Base-by-base conservation (phyloP, 345 rosid genomes). In the Arabis hirsuta region DNA sequence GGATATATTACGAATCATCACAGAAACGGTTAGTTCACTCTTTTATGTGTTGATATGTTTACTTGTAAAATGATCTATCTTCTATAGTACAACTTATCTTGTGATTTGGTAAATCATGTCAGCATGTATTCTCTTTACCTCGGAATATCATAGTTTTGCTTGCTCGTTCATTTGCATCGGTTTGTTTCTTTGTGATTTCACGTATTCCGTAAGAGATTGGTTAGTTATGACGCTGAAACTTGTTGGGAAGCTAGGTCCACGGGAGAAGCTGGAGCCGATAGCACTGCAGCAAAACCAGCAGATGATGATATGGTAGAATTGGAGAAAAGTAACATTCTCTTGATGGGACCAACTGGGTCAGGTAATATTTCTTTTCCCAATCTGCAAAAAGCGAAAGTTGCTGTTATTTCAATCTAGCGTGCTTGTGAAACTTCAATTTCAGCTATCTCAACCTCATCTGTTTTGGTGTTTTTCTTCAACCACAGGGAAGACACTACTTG, bases 291-390 rank as follows among this genome's bases (percentile, higher is more conserved):
- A 19, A 85, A 85, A 73, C 64, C 76, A 70, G 62, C 78, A 68
- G 92, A 88, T 62, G 94, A 90, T 70, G 98, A 88, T 65, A 62
- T 61, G 51, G 99, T 96, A 71, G 99, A 96, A 82, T 89, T 96
- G 51, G 99, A 96, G 90, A 96, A 92, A 81, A 92, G 98, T 85
- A 96, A 92, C 79, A 96, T 96, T 84, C 98, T 96, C 62, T 71
- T 96, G 26, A 90, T 92, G 98, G 99, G 99, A 60, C 99, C 98
- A 26, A 96, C 99, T 31, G 98, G 99, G 51, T 96, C 99, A 78
- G 99, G 99, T 96, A 78, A 84, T 72, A 61, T 43, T 43, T 60
- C 69, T 59, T 38, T 27, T 22, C 19, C 24, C 29, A 19, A 27
- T 43, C 29, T 55, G 46, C 48, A 2, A 32, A 55, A 19, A 29